A percentile compares a stretch with the other conserved stretches of the same genome.
Conservation (phyloP, 1,284 basidiomycete genomes). For the Ganoderma meredithae region DNA sequence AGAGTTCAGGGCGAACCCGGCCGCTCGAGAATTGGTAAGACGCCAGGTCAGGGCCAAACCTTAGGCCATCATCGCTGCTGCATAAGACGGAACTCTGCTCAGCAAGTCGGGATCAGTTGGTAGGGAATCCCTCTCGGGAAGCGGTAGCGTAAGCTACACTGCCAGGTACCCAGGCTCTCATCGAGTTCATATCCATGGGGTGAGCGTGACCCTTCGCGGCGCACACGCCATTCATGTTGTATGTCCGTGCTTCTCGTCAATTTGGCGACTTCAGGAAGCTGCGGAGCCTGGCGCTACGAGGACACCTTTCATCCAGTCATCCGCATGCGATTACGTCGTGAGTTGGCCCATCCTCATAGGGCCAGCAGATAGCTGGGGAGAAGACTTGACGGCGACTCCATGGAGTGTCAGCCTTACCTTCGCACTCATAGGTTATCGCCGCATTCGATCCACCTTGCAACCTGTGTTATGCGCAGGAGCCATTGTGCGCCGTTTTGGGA, state of each 20-base stretch:
- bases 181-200: background rate
- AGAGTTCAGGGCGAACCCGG: slow-evolving; percentile 17
- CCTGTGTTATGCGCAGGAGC: slow-evolving; percentile 2
- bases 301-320: background rate
- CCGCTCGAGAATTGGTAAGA: slow-evolving; percentile 17
- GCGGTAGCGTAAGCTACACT: slow-evolving; percentile 4
- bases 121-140: too few species aligned
- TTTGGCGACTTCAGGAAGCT: slow-evolving; percentile 4
- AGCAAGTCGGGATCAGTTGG: slow-evolving; percentile 7
- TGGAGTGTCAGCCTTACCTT: background rate
- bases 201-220: background rate
- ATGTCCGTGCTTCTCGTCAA: slow-evolving; percentile 15
- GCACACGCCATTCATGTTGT: slow-evolving; percentile 3
- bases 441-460: background rate
- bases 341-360: background rate
- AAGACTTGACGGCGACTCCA: background rate
- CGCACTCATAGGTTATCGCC: background rate
- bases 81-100: slow-evolving; percentile 14
- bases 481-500: slow-evolving; percentile 19
- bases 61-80: slow-evolving; percentile 7
- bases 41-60: slow-evolving; percentile 12
- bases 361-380: background rate
- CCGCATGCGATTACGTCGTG: background rate
- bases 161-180: slow-evolving; percentile 4
- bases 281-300: background rate